Conservation (phyloP, 257 asterid genomes). For the Primulina eburnea region DNA sequence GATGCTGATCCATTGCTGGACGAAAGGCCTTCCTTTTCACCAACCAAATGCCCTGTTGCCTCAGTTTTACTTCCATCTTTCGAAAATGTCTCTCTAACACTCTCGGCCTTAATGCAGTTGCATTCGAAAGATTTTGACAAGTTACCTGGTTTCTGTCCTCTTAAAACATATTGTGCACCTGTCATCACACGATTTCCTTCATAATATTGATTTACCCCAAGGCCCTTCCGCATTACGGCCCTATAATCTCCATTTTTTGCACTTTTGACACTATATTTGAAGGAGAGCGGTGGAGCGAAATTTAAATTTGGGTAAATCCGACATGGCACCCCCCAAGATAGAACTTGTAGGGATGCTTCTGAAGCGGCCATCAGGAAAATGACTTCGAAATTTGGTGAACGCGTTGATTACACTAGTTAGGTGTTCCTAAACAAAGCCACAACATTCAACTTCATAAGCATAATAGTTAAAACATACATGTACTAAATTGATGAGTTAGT, state of each 20-base stretch:
- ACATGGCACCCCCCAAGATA: constrained; percentile 35
- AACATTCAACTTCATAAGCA: constrained; percentile 1
- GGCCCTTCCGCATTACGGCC: constrained; percentile 25
- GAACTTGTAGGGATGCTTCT: constrained; percentile 39
- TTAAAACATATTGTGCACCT: constrained; percentile 17
- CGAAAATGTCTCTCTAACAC: constrained; percentile 33
- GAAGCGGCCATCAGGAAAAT: constrained; percentile 47
- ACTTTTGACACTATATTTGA: constrained; percentile 23
- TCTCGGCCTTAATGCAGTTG: constrained; percentile 53
- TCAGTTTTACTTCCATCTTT: constrained; percentile 40
- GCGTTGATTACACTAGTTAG: constrained; percentile 14
- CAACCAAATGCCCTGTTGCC: constrained; percentile 25
- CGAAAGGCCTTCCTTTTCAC: constrained; percentile 31
- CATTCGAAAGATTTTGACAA: constrained; percentile 37
- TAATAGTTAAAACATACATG: constrained; percentile 1
- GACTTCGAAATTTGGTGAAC: constrained; percentile 21
- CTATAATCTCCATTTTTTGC: constrained; percentile 21
- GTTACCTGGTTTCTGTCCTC: constrained; percentile 16
- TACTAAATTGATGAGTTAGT: background rate
- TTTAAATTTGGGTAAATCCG: constrained; percentile 32
- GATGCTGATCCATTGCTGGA: constrained; percentile 33
- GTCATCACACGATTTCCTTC: constrained; percentile 22
- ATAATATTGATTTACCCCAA: constrained; percentile 12
- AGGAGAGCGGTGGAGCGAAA: constrained; percentile 38
- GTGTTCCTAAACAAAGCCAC: constrained; percentile 26